phyloP scores from a whole-genome alignment of 805 yeast species.

The Wickerhamomyces pijperi region DNA sequence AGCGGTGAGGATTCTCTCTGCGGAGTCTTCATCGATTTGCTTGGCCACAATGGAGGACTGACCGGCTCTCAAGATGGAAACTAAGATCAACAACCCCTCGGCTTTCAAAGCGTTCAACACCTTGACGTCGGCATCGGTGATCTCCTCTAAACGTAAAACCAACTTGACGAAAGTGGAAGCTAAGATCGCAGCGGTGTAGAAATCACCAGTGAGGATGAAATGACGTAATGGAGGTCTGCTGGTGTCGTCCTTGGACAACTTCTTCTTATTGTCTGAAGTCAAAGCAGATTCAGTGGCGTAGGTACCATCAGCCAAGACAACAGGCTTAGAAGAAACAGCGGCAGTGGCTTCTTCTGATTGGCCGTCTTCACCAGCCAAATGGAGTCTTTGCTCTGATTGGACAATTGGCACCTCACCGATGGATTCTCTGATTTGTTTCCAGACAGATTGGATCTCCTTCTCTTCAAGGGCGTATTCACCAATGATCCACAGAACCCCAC shows the following conservation, averaged over 20 bases:
- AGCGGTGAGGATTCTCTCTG: constrained; percentile 88
- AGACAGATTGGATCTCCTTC: constrained; percentile 62
- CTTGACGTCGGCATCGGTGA: constrained; percentile 36
- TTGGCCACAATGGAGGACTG: constrained; percentile 58
- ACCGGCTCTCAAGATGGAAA: constrained; percentile 83
- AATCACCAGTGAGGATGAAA: constrained; percentile 77
- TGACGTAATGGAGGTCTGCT: constrained; percentile 65
- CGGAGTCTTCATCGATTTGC: constrained; percentile 89
- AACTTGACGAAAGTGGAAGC: constrained; percentile 84
- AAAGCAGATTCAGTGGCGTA: constrained; percentile 90
- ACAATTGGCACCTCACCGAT: constrained; percentile 89
- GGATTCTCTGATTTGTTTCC: constrained; percentile 76
- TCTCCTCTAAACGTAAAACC: constrained; percentile 59
- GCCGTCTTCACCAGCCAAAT: constrained; percentile 22
- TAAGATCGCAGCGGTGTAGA: constrained; percentile 80
- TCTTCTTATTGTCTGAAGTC: constrained; percentile 37
- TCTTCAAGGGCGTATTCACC: constrained; percentile 83
- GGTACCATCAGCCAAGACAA: constrained; percentile 95
- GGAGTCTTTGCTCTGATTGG: constrained; percentile 47
- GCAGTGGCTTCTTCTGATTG: constrained; percentile 16
- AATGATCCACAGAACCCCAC: constrained; percentile 91
- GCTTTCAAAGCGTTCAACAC: constrained; percentile 79
- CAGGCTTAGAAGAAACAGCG: constrained; percentile 45
- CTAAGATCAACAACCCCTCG: constrained; percentile 87
- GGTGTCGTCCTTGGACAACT: constrained; percentile 19